Evolutionary conservation across 2,329 filamentous ascomycete species (phyloP), one percentile per base, ranked within the genome.

Genomic region (Neopestalotiopsis sp.): DNA sequence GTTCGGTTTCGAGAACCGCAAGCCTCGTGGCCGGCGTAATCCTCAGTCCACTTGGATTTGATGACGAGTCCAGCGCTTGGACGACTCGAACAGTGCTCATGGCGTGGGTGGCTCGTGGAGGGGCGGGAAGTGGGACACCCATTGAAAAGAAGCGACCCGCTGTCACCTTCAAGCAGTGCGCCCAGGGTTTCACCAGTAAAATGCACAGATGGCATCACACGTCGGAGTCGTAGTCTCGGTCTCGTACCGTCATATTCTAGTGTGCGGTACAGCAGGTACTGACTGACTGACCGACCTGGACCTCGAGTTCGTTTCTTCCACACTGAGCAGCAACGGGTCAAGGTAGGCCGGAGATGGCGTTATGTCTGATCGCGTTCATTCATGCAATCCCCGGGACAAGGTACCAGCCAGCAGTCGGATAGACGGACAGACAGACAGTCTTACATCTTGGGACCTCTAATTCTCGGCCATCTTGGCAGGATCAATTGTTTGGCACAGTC

Each of bases 131-230:
- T 53, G 45, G 45, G 20, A 17, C 17, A 17, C 45, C 14, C 20
- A n/a, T 17, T 7, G 45, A 53, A 17, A 53, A n/a, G 17, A 53
- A 53, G 45, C 45, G 45, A n/a, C 20, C 45, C 14, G 45, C 45
- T 53, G 45, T 53, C 45, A 53, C 45, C 45, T 53, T 20, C 45
- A 10, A 53, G 17, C 45, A 24, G 17, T 7, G 45, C 45, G 45
- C 45, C 45, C 5, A 20, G 45, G 45, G 45, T 53, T 53, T 53
- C 45, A 53, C 45, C 45, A 53, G 45, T 53, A 14, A 17, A 24
- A 53, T 53, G 45, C 45, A 53, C 45, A 20, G 45, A 53, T 53
- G 45, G 45, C n/a, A 53, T 53, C 45, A 53, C 45, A 53, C 45
- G 45, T 53, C 45, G 45, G 17, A 53, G 45, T 20, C n/a, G 45